These are phyloP conservation scores for Endocalyx cinctus DNA, from an alignment of 2,329 filamentous ascomycete genomes.

Conservation along the genomic window DNA sequence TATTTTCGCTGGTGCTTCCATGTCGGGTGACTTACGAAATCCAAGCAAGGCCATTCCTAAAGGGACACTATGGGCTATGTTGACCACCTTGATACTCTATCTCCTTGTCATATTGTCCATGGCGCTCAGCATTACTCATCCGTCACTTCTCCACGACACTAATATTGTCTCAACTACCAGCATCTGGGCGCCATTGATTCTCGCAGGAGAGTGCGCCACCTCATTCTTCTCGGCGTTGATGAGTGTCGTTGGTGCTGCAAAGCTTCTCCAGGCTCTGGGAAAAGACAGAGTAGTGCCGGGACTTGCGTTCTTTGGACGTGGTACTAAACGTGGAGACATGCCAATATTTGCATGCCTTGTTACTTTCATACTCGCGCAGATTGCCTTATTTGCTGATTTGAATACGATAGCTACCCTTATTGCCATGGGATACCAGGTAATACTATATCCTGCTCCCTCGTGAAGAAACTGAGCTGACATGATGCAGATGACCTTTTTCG, in stretches of 20 bases:
- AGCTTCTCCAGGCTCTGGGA: constrained; percentile 77
- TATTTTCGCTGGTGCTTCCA: constrained; percentile 71
- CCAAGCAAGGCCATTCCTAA: constrained; percentile 81
- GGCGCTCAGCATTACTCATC: constrained; percentile 69
- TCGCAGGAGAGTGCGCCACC: constrained; percentile 78
- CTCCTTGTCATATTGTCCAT: constrained; percentile 72
- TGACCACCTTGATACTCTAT: constrained; percentile 72
- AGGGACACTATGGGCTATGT: constrained; percentile 75
- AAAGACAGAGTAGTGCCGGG: constrained; percentile 76
- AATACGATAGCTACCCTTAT: constrained; percentile 88
- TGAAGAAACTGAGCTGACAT: constrained; percentile 9
- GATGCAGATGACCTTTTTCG: constrained; percentile 76
- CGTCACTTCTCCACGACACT: constrained; percentile 67
- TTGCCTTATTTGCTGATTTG: constrained; percentile 77
- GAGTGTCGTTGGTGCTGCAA: constrained; percentile 81
- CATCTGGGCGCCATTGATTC: constrained; percentile 66
- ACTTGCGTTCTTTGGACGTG: constrained; percentile 67
- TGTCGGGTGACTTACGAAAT: constrained; percentile 81
- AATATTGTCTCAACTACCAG: constrained; percentile 82
- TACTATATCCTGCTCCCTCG: constrained; percentile 5
- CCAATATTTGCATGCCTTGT: constrained; percentile 71
- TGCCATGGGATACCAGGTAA: constrained; percentile 78
- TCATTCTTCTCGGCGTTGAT: constrained; percentile 83
- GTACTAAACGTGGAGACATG: constrained; percentile 67
- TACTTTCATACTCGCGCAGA: constrained; percentile 70